A percentile compares a stretch with the other conserved stretches of the same genome.
Evolutionary conservation across 2,329 filamentous ascomycete genomes (phyloP).

Genomic region (Corniculantispora saksenae): DNA sequence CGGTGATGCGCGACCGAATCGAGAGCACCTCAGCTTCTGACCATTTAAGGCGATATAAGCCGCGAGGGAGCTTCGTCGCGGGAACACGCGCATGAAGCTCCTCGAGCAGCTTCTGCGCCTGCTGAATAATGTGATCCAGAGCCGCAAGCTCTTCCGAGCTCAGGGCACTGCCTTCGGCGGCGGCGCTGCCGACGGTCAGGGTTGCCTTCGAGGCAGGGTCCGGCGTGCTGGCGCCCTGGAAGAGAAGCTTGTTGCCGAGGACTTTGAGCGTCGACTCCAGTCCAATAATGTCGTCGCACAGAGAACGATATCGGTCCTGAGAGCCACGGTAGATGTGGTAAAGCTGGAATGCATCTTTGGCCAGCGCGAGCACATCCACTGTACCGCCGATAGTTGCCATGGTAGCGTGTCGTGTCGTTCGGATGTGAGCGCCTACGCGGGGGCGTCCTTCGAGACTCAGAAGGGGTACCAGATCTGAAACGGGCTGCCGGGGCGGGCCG

Average conservation of each 20-base stretch:
- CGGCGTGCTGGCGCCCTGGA: not conserved
- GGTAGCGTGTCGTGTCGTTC: too few species aligned
- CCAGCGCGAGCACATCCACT: not conserved
- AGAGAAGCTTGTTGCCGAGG: not conserved
- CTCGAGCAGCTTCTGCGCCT: not conserved
- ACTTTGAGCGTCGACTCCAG: not conserved
- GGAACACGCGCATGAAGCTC: not conserved
- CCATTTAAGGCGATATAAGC: not conserved
- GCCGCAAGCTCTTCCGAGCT: not conserved
- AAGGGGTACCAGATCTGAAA: too few species aligned
- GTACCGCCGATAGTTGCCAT: not conserved
- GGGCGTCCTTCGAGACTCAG: too few species aligned
- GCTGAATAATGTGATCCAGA: not conserved
- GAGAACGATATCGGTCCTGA: not conserved
- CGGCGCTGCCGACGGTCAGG: not conserved
- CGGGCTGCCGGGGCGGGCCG: too few species aligned
- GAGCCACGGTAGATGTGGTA: not conserved
- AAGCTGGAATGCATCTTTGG: not conserved
- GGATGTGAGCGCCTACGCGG: too few species aligned
- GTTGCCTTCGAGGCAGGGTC: too few species aligned
- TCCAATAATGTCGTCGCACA: not conserved
- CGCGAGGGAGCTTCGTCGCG: not conserved
- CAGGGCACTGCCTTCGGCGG: not conserved
- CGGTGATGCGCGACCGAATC: slow-evolving; percentile 4
- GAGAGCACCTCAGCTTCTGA: not conserved